phyloP scores from a whole-genome alignment of 495 filamentous ascomycete genomes.

The Annulohypoxylon moriforme region DNA sequence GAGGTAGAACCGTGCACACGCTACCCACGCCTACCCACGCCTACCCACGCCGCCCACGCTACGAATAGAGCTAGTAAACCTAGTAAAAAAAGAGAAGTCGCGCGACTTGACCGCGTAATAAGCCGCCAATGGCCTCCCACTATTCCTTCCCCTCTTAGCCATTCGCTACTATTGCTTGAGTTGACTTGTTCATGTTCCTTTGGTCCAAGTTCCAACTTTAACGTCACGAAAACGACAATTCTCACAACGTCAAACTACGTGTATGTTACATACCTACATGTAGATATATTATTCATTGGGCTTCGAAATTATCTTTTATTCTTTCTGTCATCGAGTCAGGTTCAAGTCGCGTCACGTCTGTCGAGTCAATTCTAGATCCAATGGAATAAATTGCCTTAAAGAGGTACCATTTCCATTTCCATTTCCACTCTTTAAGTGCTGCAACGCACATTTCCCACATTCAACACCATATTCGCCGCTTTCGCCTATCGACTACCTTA shows the following conservation, averaged over 20 bases:
- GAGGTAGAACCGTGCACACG: neutral
- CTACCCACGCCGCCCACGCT: neutral
- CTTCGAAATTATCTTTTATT: neutral
- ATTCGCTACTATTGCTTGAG: slow-evolving; percentile 27
- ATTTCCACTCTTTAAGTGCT: neutral
- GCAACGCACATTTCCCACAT: slow-evolving; percentile 21
- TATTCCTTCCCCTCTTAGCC: slow-evolving; percentile 38
- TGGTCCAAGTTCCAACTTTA: slow-evolving; percentile 11
- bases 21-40: neutral
- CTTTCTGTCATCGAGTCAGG: neutral
- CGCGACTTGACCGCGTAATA: slow-evolving; percentile 46
- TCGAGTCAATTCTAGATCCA: neutral
- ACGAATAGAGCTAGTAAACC: neutral
- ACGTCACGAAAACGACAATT: slow-evolving; percentile 16
- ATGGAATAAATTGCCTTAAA: neutral
- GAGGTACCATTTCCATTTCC: neutral
- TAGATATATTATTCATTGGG: slow-evolving; percentile 7
- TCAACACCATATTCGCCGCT: slow-evolving; percentile 3
- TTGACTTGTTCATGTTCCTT: slow-evolving; percentile 28
- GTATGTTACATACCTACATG: neutral
- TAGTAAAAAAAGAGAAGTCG: slow-evolving; percentile 20
- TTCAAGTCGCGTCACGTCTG: slow-evolving; percentile 19
- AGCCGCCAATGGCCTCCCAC: slow-evolving; percentile 38
- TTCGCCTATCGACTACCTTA: slow-evolving; percentile 5
- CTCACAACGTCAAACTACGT: neutral